Percentiles rank a stretch among this genome's conserved stretches.
Evolutionary conservation across 306 rosid genomes (phyloP).

Genomic region (Quercus cerris): DNA sequence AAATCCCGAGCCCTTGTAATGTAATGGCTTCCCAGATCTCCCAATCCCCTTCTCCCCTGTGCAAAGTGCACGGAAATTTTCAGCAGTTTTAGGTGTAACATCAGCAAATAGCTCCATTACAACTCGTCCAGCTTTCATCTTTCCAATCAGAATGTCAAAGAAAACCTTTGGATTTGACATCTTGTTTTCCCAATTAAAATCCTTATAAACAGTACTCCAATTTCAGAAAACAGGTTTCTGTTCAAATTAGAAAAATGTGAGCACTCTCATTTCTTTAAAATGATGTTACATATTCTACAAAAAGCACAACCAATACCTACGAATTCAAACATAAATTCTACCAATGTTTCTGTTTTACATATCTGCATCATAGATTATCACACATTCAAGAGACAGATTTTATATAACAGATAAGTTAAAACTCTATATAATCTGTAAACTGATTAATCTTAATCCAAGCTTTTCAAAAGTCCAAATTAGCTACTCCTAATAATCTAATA

Average conservation of each 20-base stretch:
- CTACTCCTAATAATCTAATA: background rate
- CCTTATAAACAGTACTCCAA: background rate
- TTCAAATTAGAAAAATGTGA: background rate
- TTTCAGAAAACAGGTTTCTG: background rate
- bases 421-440: background rate
- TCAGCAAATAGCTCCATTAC: slow-evolving; percentile 78
- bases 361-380: background rate
- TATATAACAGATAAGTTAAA: background rate
- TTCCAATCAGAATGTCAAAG: slow-evolving; percentile 80
- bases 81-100: slow-evolving; percentile 77
- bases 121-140: slow-evolving; percentile 68
- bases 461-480: background rate
- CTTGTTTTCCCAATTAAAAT: background rate
- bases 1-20: slow-evolving; percentile 69
- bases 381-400: background rate
- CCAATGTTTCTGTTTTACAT: background rate
- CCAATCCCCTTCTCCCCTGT: slow-evolving; percentile 83
- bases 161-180: slow-evolving; percentile 84
- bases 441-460: background rate
- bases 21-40: slow-evolving; percentile 53
- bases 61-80: slow-evolving; percentile 87
- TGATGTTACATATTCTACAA: background rate
- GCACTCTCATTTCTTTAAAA: background rate
- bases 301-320: background rate
- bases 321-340: background rate